Percentiles rank a stretch among this genome's conserved stretches.
These are phyloP conservation scores for Vairimorpha necatrix DNA, from an alignment of 371 early-diverging fungal genomes.

Conservation along the genomic window DNA sequence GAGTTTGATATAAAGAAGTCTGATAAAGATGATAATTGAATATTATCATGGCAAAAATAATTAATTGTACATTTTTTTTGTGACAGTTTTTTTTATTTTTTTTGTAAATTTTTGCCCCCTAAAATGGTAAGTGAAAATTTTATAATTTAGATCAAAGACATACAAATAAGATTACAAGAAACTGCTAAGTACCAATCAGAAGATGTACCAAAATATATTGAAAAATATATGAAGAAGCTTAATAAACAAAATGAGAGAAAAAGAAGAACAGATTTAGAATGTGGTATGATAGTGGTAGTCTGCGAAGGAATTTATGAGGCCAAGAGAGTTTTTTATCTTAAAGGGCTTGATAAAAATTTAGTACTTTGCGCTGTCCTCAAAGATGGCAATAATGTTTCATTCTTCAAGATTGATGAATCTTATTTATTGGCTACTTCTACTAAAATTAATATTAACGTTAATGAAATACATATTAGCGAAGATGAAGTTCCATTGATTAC, in stretches of 20 bases:
- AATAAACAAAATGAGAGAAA: constrained; percentile 19
- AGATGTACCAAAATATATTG: constrained; percentile 52
- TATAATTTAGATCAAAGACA: constrained; percentile 23
- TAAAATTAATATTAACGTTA: constrained; percentile 32
- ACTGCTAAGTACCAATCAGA: constrained; percentile 47
- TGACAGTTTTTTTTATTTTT: not conserved
- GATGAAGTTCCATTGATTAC: constrained; percentile 15
- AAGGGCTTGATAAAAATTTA: constrained; percentile 42
- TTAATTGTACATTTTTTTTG: not conserved
- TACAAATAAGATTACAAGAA: constrained; percentile 9
- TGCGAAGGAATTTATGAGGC: constrained; percentile 58
- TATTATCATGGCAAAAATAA: not conserved
- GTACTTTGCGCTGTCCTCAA: constrained; percentile 52
- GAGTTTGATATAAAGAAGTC: constrained; percentile 2
- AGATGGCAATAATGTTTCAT: constrained; percentile 45
- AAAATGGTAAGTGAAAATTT: constrained; percentile 24
- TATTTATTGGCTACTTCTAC: constrained; percentile 56
- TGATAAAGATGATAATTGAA: not conserved
- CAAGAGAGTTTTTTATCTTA: constrained; percentile 52
- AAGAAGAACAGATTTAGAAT: constrained; percentile 48
- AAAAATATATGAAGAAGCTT: constrained; percentile 45
- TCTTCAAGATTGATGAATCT: constrained; percentile 62
- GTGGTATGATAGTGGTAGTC: constrained; percentile 59
- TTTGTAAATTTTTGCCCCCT: constrained; percentile 7
- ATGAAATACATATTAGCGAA: constrained; percentile 31